Base-by-base conservation (phyloP, 2,329 filamentous ascomycete genomes). In the Pseudocercospora fijiensis region DNA sequence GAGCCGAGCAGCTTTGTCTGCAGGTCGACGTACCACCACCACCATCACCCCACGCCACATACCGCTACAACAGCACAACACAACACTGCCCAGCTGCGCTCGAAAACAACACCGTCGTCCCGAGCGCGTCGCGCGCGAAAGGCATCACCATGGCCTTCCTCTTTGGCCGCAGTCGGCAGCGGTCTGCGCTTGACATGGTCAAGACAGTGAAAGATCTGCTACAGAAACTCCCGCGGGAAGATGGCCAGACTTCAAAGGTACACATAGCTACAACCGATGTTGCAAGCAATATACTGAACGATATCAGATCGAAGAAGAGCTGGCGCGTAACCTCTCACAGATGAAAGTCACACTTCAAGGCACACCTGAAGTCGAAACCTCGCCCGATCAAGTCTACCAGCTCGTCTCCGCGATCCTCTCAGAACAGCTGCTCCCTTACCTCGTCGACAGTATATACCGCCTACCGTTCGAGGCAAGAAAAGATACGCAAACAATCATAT, bases 391-490 rank as follows among this genome's bases (percentile, higher is more conserved):
- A 77, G 90, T 96, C 65, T 90, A 91, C 75, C 88, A 93, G 74
- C 86, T 98, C 56, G 89, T 98, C 58, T 89, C 88, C 61, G 87
- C 90, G 69, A 87, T 96, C 66, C 90, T 97, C 71, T 88, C 93
- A 75, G 92, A 97, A 79, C 92, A 96, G 76, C 84, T 99, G 7
- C 87, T 99, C 49, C 90, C 90, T 71, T 83, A 90, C 58, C 88
- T 99, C 63, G 92, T 94, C 20, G 84, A 88, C 65, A 90, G 90
- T 74, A 89, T 99, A 52, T 88, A 91, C 78, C 86, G 89, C 58
- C 85, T 99, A 4, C 92, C 94, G 0, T 99, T 99, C 81, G 95
- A 99, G 81, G 91, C 93, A 41, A 89, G 94, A 74, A 98, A 97
- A 81, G 94, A 97, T 75, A 91, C 91, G 11, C 94, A 97, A 76